A percentile compares a stretch with the other conserved stretches of the same genome.
Evolutionary conservation across 306 rosid genomes (phyloP).

Genomic region (Bauhinia variegata): DNA sequence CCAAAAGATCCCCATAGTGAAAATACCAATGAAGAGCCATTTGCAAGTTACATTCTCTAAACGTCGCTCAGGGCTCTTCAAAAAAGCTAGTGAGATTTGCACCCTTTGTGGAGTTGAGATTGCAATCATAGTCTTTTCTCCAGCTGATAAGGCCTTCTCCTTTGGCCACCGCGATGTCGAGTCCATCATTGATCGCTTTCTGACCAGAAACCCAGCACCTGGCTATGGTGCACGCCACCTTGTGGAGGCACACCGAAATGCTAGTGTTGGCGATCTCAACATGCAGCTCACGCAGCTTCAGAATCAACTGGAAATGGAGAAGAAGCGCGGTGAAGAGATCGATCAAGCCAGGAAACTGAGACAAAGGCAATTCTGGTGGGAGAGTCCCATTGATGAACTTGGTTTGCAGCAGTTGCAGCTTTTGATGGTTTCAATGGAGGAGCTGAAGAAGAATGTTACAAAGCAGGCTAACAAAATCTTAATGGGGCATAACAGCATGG

Average conservation of each 20-base stretch:
- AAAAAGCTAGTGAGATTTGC: constrained; percentile 75
- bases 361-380: constrained; percentile 64
- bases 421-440: constrained; percentile 52
- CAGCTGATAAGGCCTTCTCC: constrained; percentile 63
- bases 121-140: constrained; percentile 68
- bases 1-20: constrained; percentile 59
- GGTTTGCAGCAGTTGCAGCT: constrained; percentile 46
- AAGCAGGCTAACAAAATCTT: constrained; percentile 45
- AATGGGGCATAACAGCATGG: constrained; percentile 25
- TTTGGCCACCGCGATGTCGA: constrained; percentile 68
- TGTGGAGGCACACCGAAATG: constrained; percentile 44
- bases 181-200: constrained; percentile 52
- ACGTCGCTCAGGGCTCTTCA: constrained; percentile 68
- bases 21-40: constrained; percentile 60
- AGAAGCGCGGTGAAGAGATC: constrained; percentile 53
- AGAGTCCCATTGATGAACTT: constrained; percentile 51
- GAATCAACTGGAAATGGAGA: constrained; percentile 54
- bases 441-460: constrained; percentile 51
- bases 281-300: constrained; percentile 46
- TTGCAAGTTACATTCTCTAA: constrained; percentile 74
- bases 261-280: constrained; percentile 51
- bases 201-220: constrained; percentile 33
- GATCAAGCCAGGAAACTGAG: constrained; percentile 46
- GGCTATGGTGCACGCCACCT: constrained; percentile 28
- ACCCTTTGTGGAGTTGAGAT: constrained; percentile 70